Evolutionary conservation across 2,329 filamentous ascomycete species (phyloP).

Genomic region (Diaporthe sp.): DNA sequence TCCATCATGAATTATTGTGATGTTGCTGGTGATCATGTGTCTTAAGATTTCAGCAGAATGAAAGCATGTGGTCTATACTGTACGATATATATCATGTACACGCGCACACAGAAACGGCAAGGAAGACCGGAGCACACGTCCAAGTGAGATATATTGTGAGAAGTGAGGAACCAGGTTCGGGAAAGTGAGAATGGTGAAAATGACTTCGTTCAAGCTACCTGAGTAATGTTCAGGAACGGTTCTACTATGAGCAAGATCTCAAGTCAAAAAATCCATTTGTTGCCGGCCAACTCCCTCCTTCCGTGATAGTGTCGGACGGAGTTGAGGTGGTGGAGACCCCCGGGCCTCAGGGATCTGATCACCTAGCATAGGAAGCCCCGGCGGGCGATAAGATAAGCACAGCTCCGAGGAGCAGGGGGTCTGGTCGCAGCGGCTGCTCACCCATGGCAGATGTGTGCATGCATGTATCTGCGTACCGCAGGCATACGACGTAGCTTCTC

Average conservation of each 20-base stretch:
- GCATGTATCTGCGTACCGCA: neutral
- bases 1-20: constrained; percentile 50
- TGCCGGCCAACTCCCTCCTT: constrained; percentile 10
- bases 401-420: constrained; percentile 28
- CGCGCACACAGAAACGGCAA: neutral
- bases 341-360: constrained; percentile 11
- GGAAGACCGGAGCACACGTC: neutral
- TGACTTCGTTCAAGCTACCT: neutral
- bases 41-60: neutral
- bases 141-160: neutral
- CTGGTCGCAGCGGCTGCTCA: constrained; percentile 12
- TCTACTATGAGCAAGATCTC: neutral
- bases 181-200: neutral
- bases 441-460: neutral
- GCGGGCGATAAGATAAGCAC: constrained; percentile 31
- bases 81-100: neutral
- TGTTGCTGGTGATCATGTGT: neutral
- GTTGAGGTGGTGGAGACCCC: constrained; percentile 1
- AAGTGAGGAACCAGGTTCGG: too few relatives aligned
- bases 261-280: neutral
- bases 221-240: neutral
- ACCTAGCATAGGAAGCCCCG: neutral
- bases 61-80: neutral
- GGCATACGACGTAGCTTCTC: constrained; percentile 22
- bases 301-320: constrained; percentile 6